Conservation (phyloP, 345 rosid genomes). For the Boechera retrofracta region DNA sequence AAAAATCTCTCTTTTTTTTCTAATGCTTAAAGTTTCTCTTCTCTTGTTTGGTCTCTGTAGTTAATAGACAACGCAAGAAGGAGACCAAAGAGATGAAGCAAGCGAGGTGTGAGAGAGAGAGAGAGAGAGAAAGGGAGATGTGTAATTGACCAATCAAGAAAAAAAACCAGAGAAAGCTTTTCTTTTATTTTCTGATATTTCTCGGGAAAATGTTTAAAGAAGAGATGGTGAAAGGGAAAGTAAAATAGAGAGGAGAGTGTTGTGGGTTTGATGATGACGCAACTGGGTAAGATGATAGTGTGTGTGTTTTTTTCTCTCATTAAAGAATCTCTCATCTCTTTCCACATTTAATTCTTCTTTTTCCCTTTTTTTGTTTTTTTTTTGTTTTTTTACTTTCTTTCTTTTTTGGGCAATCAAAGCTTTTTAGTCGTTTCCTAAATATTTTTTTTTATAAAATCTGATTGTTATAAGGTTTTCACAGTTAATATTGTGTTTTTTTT, state of each 20-base stretch:
- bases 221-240: constrained; percentile 22
- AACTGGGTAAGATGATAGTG: constrained; percentile 56
- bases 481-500: no score
- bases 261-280: constrained; percentile 49
- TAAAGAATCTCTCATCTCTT: constrained; percentile 52
- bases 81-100: constrained; percentile 45
- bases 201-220: constrained; percentile 17
- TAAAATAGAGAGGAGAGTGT: constrained; percentile 22
- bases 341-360: constrained; percentile 47
- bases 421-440: not conserved
- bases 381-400: not conserved
- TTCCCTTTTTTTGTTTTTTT: not conserved
- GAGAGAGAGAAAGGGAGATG: constrained; percentile 22
- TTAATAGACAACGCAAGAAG: constrained; percentile 29
- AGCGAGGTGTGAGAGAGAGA: constrained; percentile 15
- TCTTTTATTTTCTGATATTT: constrained; percentile 9
- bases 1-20: constrained; percentile 2
- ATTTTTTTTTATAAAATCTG: no score
- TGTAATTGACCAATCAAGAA: constrained; percentile 47
- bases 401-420: constrained; percentile 27
- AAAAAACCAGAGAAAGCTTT: constrained; percentile 42
- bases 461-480: no score
- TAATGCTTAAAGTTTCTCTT: not conserved
- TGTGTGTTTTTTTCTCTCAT: constrained; percentile 48
- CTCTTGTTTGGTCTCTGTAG: not conserved